Percentiles rank a stretch among this genome's conserved stretches.
These are phyloP conservation scores for Galeopsis tetrahit DNA, from an alignment of 257 asterid genomes.

Conservation along the genomic window DNA sequence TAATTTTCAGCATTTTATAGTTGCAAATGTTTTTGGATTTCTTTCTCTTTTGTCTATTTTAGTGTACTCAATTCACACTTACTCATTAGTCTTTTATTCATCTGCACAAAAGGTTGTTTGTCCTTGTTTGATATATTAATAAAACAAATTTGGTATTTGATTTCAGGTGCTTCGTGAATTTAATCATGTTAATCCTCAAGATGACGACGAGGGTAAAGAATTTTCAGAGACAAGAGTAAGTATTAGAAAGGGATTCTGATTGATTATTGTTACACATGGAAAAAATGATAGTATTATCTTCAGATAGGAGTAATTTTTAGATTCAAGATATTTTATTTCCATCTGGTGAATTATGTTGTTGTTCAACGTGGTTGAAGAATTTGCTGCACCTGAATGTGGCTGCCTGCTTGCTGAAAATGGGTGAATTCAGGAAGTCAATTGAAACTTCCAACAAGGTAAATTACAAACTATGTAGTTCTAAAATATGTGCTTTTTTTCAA, in stretches of 20 bases:
- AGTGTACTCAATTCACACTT: background rate
- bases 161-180: conserved; percentile 91
- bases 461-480: background rate
- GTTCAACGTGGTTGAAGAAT: conserved; percentile 59
- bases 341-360: conserved; percentile 20
- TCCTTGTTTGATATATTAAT: conserved; percentile 8
- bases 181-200: conserved; percentile 97
- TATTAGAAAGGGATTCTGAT: conserved; percentile 27
- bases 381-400: conserved; percentile 94
- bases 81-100: background rate
- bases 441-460: conserved; percentile 95
- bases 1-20: conserved; percentile 22
- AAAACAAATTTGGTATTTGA: conserved; percentile 21
- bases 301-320: conserved; percentile 21
- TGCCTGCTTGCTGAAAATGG: conserved; percentile 91
- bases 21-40: background rate
- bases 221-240: conserved; percentile 87
- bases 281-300: conserved; percentile 9
- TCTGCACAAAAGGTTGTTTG: background rate
- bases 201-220: conserved; percentile 96
- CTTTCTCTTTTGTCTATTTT: background rate
- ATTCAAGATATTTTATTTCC: conserved; percentile 15
- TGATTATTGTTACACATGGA: conserved; percentile 4
- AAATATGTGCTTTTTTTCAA: no score
- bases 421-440: conserved; percentile 81